Percentiles rank a stretch among this genome's conserved stretches.
These are phyloP conservation scores for Entoloma clypeatum DNA, from an alignment of 1,284 basidiomycete species.

Conservation along the genomic window DNA sequence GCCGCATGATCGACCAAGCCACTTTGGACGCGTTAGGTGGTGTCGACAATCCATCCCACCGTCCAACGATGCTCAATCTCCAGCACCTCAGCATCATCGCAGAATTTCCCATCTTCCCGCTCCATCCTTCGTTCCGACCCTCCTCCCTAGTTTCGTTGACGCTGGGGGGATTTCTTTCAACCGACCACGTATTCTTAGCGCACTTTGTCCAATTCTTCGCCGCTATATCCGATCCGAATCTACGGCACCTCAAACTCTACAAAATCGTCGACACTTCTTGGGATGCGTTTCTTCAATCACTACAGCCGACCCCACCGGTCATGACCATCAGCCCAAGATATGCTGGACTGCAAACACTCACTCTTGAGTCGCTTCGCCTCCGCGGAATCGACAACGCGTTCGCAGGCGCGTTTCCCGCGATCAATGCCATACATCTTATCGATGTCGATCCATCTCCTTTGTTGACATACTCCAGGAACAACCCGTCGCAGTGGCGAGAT, in stretches of 20 bases:
- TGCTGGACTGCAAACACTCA: conserved; percentile 7
- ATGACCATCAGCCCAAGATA: conserved; percentile 6
- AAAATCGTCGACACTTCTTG: conserved; percentile 6
- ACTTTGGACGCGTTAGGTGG: neutral
- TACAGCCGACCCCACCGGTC: conserved; percentile 3
- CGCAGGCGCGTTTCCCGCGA: conserved; percentile 4
- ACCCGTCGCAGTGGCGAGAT: conserved; percentile 2
- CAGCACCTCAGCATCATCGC: conserved; percentile 2
- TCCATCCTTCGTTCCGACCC: conserved; percentile 6
- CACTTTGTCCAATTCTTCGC: conserved; percentile 7
- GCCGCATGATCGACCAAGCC: conserved; percentile 12
- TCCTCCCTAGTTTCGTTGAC: conserved; percentile 10
- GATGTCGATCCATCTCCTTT: conserved; percentile 9
- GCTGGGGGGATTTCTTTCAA: conserved; percentile 3
- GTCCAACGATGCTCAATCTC: conserved; percentile 5
- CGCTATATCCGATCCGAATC: conserved; percentile 1
- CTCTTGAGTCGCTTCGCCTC: conserved; percentile 8
- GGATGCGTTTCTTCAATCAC: conserved; percentile 9
- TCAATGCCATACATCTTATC: conserved; percentile 5
- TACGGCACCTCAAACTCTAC: conserved; percentile 7
- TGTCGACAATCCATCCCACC: neutral
- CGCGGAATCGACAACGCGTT: conserved; percentile 1
- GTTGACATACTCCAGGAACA: neutral
- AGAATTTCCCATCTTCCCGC: conserved; percentile 3
- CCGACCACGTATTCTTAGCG: neutral